Conservation (phyloP, 2,329 filamentous ascomycete species). For the Ceratocystis papillata region DNA sequence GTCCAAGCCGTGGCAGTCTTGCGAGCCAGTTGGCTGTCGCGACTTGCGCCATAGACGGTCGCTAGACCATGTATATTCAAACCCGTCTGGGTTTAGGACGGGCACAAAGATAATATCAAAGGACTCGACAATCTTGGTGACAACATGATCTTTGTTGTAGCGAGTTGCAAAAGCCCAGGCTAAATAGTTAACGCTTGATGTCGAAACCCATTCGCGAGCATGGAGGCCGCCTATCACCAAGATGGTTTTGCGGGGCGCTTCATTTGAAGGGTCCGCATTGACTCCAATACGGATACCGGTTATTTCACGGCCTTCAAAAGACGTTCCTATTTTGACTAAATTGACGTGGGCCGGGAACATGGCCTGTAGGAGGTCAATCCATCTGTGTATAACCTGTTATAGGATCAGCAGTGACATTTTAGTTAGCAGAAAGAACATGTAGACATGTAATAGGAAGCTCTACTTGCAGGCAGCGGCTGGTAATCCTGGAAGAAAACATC, state of each 20-base stretch:
- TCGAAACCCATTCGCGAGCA: conserved; percentile 92
- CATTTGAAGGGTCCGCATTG: conserved; percentile 34
- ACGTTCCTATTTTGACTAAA: conserved; percentile 66
- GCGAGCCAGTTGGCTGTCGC: conserved; percentile 66
- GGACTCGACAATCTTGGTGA: conserved; percentile 67
- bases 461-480: conserved; percentile 59
- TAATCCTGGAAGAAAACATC: conserved; percentile 90
- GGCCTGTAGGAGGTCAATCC: conserved; percentile 81
- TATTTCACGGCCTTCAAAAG: conserved; percentile 80
- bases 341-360: conserved; percentile 78
- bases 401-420: conserved; percentile 21
- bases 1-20: conserved; percentile 79
- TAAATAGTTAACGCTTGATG: conserved; percentile 79
- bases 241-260: conserved; percentile 59
- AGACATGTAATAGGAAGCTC: conserved; percentile 25
- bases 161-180: conserved; percentile 79
- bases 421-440: neutral
- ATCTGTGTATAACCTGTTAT: conserved; percentile 55
- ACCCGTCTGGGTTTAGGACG: conserved; percentile 84
- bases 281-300: conserved; percentile 63
- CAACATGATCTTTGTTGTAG: conserved; percentile 59
- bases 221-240: conserved; percentile 79
- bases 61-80: conserved; percentile 83
- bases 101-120: conserved; percentile 87
- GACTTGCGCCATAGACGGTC: conserved; percentile 96